phyloP scores from a whole-genome alignment of 768 basidiomycete genomes.

The Hypholoma sublateritium region DNA sequence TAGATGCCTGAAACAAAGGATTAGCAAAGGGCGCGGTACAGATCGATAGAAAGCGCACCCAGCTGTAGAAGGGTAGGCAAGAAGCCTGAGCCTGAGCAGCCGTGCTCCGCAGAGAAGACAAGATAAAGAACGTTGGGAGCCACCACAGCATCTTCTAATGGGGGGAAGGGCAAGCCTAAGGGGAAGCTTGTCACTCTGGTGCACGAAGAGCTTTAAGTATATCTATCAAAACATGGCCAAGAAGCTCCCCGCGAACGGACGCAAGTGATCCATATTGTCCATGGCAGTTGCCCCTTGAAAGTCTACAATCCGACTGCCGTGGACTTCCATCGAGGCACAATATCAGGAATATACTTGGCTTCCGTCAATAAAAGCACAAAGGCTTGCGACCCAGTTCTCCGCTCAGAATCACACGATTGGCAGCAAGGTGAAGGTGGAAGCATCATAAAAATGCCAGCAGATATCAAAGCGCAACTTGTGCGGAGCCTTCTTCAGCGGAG shows the following conservation, averaged over 20 bases:
- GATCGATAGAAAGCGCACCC: slow-evolving; percentile 28
- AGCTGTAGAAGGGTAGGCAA: slow-evolving; percentile 40
- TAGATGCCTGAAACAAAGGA: slow-evolving; percentile 32
- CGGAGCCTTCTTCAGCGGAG: slow-evolving; percentile 15
- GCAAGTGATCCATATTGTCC: slow-evolving; percentile 19
- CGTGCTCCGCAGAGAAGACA: slow-evolving; percentile 20
- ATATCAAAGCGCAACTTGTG: slow-evolving; percentile 20
- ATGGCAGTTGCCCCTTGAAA: slow-evolving; percentile 31
- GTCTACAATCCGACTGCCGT: slow-evolving; percentile 17
- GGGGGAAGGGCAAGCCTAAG: slow-evolving; percentile 12
- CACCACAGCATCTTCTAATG: slow-evolving; percentile 24
- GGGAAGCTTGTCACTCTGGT: slow-evolving; percentile 11
- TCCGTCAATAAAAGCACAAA: slow-evolving; percentile 13
- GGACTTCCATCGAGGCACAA: slow-evolving; percentile 23
- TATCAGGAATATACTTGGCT: slow-evolving; percentile 17
- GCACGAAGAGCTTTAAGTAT: slow-evolving; percentile 7
- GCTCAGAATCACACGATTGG: slow-evolving; percentile 19
- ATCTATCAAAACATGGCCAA: slow-evolving; percentile 8
- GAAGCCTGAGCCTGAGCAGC: slow-evolving; percentile 37
- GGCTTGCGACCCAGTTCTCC: slow-evolving; percentile 14
- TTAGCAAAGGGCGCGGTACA: background rate
- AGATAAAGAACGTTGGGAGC: slow-evolving; percentile 20
- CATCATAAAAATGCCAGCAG: slow-evolving; percentile 17
- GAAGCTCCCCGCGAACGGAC: slow-evolving; percentile 16
- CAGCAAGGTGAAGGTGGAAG: slow-evolving; percentile 18